Evolutionary conservation across 176 grass and related monocot genomes (phyloP).

Genomic region (Phyllostachys edulis): DNA sequence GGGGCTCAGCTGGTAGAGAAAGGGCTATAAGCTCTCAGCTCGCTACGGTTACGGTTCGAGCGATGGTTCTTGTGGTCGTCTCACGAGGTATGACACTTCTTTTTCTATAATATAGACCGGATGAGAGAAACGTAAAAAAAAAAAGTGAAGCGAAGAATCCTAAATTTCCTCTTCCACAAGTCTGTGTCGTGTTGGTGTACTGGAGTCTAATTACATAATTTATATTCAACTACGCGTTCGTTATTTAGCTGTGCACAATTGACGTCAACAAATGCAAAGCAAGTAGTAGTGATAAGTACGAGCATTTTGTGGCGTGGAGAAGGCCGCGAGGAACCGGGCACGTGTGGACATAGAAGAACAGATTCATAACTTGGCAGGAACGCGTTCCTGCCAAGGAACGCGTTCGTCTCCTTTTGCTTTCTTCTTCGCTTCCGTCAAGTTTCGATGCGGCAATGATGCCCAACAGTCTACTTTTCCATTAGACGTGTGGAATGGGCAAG

Average conservation of each 20-base stretch:
- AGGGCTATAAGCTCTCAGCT: too few relatives aligned
- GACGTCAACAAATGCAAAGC: neutral
- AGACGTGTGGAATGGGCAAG: neutral
- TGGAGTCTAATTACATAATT: neutral
- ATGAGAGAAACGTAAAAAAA: too few relatives aligned
- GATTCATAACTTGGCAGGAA: neutral
- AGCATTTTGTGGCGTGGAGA: neutral
- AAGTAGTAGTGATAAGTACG: neutral
- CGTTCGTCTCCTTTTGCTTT: neutral
- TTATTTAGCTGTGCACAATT: neutral
- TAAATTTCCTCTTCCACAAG: neutral
- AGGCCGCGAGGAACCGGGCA: conserved; percentile 12
- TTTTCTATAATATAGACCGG: too few relatives aligned
- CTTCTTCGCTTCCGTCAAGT: neutral
- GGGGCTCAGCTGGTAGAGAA: too few relatives aligned
- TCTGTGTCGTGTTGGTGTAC: neutral
- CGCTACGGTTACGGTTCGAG: too few relatives aligned
- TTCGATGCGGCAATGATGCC: neutral
- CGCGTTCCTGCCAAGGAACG: neutral
- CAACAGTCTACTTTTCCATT: neutral
- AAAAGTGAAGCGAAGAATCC: neutral
- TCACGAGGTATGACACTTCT: too few relatives aligned
- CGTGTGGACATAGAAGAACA: neutral
- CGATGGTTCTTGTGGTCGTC: too few relatives aligned
- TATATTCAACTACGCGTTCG: neutral